Evolutionary conservation across 192 early-diverging fungal species (phyloP).

Genomic region (Coemansia asiatica): DNA sequence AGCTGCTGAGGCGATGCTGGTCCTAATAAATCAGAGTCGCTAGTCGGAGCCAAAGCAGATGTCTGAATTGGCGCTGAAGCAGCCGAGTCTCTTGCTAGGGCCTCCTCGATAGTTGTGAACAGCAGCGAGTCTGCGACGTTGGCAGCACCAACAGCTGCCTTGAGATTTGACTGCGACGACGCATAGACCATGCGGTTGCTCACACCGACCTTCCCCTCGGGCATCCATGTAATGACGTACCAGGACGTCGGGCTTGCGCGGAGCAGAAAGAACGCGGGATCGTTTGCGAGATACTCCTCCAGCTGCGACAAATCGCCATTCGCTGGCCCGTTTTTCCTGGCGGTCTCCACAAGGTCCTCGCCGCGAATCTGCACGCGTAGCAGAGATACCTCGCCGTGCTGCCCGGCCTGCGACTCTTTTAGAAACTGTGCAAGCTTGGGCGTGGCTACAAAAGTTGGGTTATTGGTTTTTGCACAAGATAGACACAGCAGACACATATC

Average conservation of each 20-base stretch:
- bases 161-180: constrained; percentile 48
- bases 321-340: constrained; percentile 35
- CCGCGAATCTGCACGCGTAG: constrained; percentile 50
- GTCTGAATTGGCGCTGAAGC: neutral
- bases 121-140: constrained; percentile 36
- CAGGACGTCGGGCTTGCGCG: constrained; percentile 31
- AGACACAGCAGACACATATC: no score
- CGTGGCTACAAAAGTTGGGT: constrained; percentile 46
- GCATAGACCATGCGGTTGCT: constrained; percentile 57
- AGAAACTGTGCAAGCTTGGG: constrained; percentile 48
- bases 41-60: neutral
- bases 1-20: neutral
- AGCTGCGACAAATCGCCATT: constrained; percentile 44
- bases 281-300: constrained; percentile 26
- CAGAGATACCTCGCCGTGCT: constrained; percentile 30
- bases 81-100: constrained; percentile 19
- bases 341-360: constrained; percentile 44
- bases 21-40: neutral
- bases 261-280: constrained; percentile 46
- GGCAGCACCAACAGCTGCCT: constrained; percentile 40
- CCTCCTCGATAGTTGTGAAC: constrained; percentile 47
- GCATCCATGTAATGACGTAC: constrained; percentile 57
- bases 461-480: no score
- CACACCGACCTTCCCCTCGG: constrained; percentile 50
- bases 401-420: constrained; percentile 39